Evolutionary conservation across 257 asterid species (phyloP).

Genomic region (Capsicum pubescens): DNA sequence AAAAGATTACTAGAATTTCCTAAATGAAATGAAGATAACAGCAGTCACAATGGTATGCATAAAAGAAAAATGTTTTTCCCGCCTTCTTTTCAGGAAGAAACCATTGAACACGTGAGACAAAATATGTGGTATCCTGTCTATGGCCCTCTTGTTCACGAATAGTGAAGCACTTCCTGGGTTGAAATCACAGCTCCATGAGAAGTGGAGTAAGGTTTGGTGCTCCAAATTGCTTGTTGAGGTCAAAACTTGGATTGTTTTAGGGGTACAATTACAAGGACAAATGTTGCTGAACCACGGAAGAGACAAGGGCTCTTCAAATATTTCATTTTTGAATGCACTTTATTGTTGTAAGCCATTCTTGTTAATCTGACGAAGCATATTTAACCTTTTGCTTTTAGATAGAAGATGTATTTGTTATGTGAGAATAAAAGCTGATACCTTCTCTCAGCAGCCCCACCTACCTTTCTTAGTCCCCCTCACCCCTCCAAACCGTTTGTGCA

Average conservation of each 20-base stretch:
- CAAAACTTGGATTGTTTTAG: conserved; percentile 25
- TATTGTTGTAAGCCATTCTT: conserved; percentile 20
- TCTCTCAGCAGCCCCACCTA: background rate
- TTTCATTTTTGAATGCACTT: conserved; percentile 25
- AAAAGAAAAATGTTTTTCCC: background rate
- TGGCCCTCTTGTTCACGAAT: conserved; percentile 96
- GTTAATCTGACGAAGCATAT: background rate
- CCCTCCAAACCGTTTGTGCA: too few species aligned
- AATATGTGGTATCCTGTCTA: conserved; percentile 95
- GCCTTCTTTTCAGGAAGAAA: conserved; percentile 60
- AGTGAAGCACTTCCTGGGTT: conserved; percentile 45
- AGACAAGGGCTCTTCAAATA: background rate
- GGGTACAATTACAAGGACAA: conserved; percentile 15
- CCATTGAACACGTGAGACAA: conserved; percentile 56
- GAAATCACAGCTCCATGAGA: background rate
- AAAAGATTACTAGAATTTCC: background rate
- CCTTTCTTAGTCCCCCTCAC: too few species aligned
- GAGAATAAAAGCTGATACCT: conserved; percentile 12
- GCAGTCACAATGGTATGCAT: background rate
- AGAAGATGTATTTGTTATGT: conserved; percentile 14
- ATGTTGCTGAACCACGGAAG: background rate
- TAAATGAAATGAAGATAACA: background rate
- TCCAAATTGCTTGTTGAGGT: conserved; percentile 2
- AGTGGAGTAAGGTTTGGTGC: background rate
- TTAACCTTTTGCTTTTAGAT: background rate